A percentile compares a stretch with the other conserved stretches of the same genome.
Conservation (phyloP, 148 eudicot genomes). For the Polygonum maritimum region DNA sequence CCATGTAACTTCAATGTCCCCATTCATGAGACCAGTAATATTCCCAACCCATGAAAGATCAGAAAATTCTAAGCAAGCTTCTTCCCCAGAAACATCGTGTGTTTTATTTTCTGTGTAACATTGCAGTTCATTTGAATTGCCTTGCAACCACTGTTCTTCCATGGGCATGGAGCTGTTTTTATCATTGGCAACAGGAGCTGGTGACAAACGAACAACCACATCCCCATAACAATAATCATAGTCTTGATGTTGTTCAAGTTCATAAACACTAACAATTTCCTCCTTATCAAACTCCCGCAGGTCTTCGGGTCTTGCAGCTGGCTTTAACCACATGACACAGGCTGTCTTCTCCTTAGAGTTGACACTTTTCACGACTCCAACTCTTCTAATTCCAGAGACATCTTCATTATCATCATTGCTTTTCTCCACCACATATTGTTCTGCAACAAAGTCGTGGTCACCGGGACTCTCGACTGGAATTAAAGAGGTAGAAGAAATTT, state of each 20-base stretch:
- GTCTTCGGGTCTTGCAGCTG: constrained; percentile 76
- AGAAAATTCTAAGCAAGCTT: constrained; percentile 32
- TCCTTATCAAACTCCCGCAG: constrained; percentile 74
- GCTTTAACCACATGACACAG: constrained; percentile 84
- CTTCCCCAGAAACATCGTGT: constrained; percentile 25
- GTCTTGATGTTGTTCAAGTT: constrained; percentile 93
- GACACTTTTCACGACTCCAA: constrained; percentile 88
- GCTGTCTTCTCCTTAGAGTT: constrained; percentile 93
- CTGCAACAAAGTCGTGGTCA: constrained; percentile 93
- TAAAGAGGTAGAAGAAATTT: constrained; percentile 49
- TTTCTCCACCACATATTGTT: constrained; percentile 94
- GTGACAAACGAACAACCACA: constrained; percentile 82
- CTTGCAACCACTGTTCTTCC: constrained; percentile 25
- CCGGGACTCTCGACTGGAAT: constrained; percentile 93
- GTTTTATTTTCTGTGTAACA: constrained; percentile 17
- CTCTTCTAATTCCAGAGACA: constrained; percentile 54
- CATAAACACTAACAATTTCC: constrained; percentile 96
- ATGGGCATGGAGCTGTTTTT: constrained; percentile 17
- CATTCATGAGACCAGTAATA: constrained; percentile 85
- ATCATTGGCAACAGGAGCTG: constrained; percentile 34
- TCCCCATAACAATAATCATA: constrained; percentile 97
- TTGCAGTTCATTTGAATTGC: constrained; percentile 18
- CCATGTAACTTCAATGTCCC: constrained; percentile 98
- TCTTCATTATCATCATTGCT: constrained; percentile 60
- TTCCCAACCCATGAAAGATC: constrained; percentile 97